Evolutionary conservation across 2,329 filamentous ascomycete species (phyloP).

Genomic region (Tolypocladium sp.): DNA sequence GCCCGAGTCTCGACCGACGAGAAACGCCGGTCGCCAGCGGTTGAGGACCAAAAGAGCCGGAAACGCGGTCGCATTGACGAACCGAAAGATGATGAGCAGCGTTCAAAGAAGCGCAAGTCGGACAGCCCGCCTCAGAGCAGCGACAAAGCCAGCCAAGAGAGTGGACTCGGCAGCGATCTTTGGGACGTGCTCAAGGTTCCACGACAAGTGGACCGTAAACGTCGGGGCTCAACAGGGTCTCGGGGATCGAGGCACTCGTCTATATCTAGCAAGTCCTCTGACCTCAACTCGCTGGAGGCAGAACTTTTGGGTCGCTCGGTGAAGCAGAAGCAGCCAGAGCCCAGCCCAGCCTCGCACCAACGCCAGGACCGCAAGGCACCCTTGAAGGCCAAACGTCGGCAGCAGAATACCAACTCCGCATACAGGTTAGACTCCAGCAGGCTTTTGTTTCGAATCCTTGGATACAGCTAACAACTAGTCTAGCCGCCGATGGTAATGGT

Average conservation of each 20-base stretch:
- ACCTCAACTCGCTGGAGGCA: conserved; percentile 27
- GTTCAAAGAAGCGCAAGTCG: conserved; percentile 2
- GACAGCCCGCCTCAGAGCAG: neutral
- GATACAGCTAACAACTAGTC: neutral
- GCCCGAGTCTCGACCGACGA: neutral
- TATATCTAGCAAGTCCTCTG: conserved; percentile 22
- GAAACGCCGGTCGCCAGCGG: neutral
- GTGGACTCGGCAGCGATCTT: neutral
- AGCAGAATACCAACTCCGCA: conserved; percentile 25
- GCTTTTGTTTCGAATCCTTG: neutral
- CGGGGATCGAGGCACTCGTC: conserved; percentile 19
- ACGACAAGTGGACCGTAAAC: conserved; percentile 3
- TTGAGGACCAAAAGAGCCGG: conserved; percentile 1
- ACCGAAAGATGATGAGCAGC: conserved; percentile 2
- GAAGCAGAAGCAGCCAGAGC: conserved; percentile 18
- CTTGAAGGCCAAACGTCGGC: conserved; percentile 20
- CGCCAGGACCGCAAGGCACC: conserved; percentile 8
- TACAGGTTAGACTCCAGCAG: conserved; percentile 21
- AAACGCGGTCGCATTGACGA: conserved; percentile 5
- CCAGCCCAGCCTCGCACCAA: conserved; percentile 10
- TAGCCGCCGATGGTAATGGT: conserved; percentile 25
- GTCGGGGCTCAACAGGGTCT: conserved; percentile 12
- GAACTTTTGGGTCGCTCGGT: conserved; percentile 24
- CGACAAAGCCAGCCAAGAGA: neutral
- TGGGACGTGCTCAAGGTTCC: conserved; percentile 4